A percentile compares a stretch with the other conserved stretches of the same genome.
Evolutionary conservation across 2,329 filamentous ascomycete species (phyloP).

Genomic region (Aureobasidium sp.): DNA sequence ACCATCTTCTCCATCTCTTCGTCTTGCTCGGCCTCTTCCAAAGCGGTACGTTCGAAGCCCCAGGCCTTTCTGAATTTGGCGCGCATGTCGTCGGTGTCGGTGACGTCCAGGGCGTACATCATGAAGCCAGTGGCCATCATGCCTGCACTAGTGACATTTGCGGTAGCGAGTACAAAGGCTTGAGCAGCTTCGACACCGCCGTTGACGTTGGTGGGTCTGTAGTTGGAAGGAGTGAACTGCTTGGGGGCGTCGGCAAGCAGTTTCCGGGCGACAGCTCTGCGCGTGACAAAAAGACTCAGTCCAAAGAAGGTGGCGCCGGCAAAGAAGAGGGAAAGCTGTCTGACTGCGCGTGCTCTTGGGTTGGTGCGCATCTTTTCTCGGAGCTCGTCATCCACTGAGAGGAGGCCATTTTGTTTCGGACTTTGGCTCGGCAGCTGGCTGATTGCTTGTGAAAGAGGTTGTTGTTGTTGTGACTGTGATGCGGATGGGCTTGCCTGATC

Average conservation of each 20-base stretch:
- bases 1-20: slow-evolving; percentile 50
- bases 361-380: slow-evolving; percentile 16
- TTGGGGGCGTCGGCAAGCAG: slow-evolving; percentile 56
- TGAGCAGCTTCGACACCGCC: slow-evolving; percentile 69
- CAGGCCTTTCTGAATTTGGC: slow-evolving; percentile 53
- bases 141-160: slow-evolving; percentile 72
- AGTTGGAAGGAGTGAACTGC: slow-evolving; percentile 63
- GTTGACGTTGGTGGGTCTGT: slow-evolving; percentile 45
- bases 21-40: slow-evolving; percentile 45
- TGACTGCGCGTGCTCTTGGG: slow-evolving; percentile 20
- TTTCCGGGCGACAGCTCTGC: slow-evolving; percentile 58
- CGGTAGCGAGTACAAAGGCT: slow-evolving; percentile 76
- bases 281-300: slow-evolving; percentile 59
- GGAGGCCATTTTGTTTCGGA: slow-evolving; percentile 13
- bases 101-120: slow-evolving; percentile 70
- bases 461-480: background rate
- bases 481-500: background rate
- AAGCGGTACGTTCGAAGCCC: slow-evolving; percentile 40
- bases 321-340: slow-evolving; percentile 51
- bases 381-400: slow-evolving; percentile 9
- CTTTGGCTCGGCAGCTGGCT: background rate
- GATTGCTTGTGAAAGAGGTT: background rate
- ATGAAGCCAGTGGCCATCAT: slow-evolving; percentile 69
- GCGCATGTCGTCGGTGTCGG: slow-evolving; percentile 45
- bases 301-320: slow-evolving; percentile 70